Base-by-base conservation (phyloP, 805 yeast species). In the Pichia cephalocereana region DNA sequence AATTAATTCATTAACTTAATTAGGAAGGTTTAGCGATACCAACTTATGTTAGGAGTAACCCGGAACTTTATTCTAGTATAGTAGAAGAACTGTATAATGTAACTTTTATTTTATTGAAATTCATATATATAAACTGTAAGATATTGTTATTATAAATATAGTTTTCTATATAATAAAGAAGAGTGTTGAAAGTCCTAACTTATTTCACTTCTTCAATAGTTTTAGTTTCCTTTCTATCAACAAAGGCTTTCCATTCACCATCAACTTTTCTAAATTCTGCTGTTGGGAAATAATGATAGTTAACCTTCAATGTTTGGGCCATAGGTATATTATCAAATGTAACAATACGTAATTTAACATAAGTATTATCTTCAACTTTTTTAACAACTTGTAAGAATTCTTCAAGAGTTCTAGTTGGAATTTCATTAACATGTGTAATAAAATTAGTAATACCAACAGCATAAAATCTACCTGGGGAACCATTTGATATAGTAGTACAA, bases 401-500 rank as follows among this genome's bases (percentile, higher is more conserved):
- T 30, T 79, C 83, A 48, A 90, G 63, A 41, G 81, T 85, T 9
- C 80, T 79, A 0, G 95, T 86, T 43, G 82, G 79, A 17, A 67
- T 59, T 46, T 86, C 96, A 62, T 89, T 86, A 41, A 89, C 87
- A 62, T 88, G 96, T 1, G 97, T 89, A 49, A 89, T 84, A 70
- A 88, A 89, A 57, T 84, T 83, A 2, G 95, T 85, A 3, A 86
- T 75, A 19, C 82, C 78, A 49, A 90, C 75, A 14, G 86, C 86
- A 62, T 85, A 88, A 60, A 85, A 90, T 48, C 80, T 74, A 17
- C 93, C 93, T 8, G 96, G 96, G 0, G 96, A 86, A 8, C 96
- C 96, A 37, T 79, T 75, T 40, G 82, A 75, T 60, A 85, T 77
- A 26, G 80, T 72, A 2, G 88, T 82, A 46, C 88, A 82, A 60